Evolutionary conservation across 257 asterid species (phyloP), one percentile per base, ranked within the genome.

Genomic region (Penstemon eatonii): DNA sequence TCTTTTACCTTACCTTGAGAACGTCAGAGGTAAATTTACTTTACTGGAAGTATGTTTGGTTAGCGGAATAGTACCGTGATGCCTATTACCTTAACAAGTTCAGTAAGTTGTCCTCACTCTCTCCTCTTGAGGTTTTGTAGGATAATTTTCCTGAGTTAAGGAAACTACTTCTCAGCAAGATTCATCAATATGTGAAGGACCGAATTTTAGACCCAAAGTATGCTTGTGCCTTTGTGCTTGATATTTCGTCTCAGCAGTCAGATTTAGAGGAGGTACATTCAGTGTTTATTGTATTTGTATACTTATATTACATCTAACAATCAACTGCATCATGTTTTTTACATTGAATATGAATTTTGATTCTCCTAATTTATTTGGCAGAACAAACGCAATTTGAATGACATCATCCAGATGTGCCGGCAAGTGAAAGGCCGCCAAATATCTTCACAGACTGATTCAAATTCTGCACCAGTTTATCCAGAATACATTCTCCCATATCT

Each of bases 181-280:
- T 84, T 76, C 91, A 94, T 78, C 96, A 94, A 65, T 94, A 89
- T 79, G 84, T 91, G 36, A 94, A 82, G 87, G 99, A 94, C 73
- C 89, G 96, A 56, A 77, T 76, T 65, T 81, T 94, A 74, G 99
- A 94, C 76, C 96, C 96, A 39, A 91, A 87, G 82, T 94, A 87
- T 68, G 83, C 96, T 46, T 91, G 95, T 80, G 96, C 99, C 39
- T 91, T 91, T 81, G 79, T 94, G 59, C 86, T 89, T 80, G 92
- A 81, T 79, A 49, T 86, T 73, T 77, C 82, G 60, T 74, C 96
- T 63, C 84, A 79, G 41, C 82, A 82, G 75, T 83, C 80, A 43
- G 84, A 87, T 73, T 64, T 75, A 72, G 95, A 87, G 69, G 92
- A 89, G 95, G 96, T 89, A 84, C 69, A 47, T 73, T 45, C 68